Conservation (phyloP, 2,329 filamentous ascomycete species). For the Alternaria brassicae region DNA sequence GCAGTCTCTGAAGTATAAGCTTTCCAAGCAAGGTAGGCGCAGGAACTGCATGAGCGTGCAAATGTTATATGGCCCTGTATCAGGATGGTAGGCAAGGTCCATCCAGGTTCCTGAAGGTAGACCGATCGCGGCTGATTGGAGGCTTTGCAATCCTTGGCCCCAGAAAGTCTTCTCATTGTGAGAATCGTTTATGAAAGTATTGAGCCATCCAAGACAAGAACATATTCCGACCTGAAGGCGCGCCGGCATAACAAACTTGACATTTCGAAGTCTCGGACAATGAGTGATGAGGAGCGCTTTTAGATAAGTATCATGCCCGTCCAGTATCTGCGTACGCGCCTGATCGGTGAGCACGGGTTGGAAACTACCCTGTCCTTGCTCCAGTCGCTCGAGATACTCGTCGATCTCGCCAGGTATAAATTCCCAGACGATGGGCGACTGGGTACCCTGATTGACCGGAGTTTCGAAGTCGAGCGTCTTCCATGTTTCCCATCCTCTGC, state of each 20-base stretch:
- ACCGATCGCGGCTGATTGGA: constrained; percentile 11
- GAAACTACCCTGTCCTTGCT: constrained; percentile 1
- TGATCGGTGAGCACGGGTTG: neutral
- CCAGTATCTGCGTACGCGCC: constrained; percentile 10
- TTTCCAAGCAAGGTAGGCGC: constrained; percentile 13
- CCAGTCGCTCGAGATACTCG: constrained; percentile 8
- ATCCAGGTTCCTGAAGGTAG: constrained; percentile 17
- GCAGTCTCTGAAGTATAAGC: constrained; percentile 16
- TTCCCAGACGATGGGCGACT: constrained; percentile 7
- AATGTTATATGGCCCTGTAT: neutral
- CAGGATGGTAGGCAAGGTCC: neutral
- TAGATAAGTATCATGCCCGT: constrained; percentile 16
- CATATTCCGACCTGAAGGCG: neutral
- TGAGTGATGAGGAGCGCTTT: constrained; percentile 16
- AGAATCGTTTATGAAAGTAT: constrained; percentile 2
- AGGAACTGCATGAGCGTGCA: constrained; percentile 1
- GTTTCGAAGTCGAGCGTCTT: constrained; percentile 11
- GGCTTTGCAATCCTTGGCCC: constrained; percentile 4
- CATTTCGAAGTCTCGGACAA: constrained; percentile 14
- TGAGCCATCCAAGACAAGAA: constrained; percentile 17
- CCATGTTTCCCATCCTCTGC: constrained; percentile 19
- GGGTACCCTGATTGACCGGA: neutral
- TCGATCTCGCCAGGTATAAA: constrained; percentile 8
- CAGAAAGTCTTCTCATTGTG: constrained; percentile 4
- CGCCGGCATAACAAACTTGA: constrained; percentile 14